Conservation (phyloP, 192 early-diverging fungal species). For the Podochytrium sp. region DNA sequence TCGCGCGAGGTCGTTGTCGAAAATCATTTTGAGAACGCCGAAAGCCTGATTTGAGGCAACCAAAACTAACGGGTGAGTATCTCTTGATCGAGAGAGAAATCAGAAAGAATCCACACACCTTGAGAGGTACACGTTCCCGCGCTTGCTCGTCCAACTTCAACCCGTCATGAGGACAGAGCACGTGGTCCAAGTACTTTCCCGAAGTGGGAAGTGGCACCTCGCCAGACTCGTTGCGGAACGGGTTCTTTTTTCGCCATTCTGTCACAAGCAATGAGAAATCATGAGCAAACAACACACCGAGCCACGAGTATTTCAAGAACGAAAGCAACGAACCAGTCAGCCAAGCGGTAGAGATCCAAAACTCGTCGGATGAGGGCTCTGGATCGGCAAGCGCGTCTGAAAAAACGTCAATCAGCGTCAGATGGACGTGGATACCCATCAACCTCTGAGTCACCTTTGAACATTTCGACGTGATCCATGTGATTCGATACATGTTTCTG, state of each 20-base stretch:
- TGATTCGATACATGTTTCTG: background rate
- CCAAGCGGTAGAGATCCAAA: constrained; percentile 12
- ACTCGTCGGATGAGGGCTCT: background rate
- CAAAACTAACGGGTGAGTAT: background rate
- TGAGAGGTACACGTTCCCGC: background rate
- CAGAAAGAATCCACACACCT: no score
- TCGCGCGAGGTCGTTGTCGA: background rate
- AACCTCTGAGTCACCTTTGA: constrained; percentile 11
- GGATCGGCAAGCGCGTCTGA: background rate
- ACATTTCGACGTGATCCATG: background rate
- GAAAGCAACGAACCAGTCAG: background rate
- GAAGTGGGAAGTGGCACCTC: constrained; percentile 5
- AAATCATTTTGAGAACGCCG: background rate
- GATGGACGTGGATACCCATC: no score
- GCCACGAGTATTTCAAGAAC: background rate
- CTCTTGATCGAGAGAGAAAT: background rate
- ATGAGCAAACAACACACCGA: no score
- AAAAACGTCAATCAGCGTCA: background rate
- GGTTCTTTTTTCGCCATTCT: constrained; percentile 3
- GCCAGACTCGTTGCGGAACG: background rate
- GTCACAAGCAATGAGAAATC: background rate
- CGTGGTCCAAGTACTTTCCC: background rate
- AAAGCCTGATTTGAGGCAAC: background rate
- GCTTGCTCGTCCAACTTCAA: background rate
- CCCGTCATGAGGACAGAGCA: constrained; percentile 11